A percentile compares a stretch with the other conserved stretches of the same genome.
These are phyloP conservation scores for Musa troglodytarum DNA, from an alignment of 176 grass and related monocot species.

Conservation along the genomic window DNA sequence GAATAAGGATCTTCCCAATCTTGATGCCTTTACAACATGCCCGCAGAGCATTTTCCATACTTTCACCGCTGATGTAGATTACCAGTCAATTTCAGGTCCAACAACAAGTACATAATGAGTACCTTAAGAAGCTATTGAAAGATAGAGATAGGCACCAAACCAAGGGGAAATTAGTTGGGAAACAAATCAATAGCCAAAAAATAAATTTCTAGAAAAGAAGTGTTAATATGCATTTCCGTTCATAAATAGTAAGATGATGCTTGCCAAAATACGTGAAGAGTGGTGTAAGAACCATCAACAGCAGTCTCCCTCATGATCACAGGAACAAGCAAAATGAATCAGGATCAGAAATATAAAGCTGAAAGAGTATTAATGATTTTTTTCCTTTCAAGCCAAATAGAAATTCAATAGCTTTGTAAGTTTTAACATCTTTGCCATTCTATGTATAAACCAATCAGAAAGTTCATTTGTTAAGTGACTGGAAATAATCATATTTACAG, in stretches of 20 bases:
- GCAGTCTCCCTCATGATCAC: no score
- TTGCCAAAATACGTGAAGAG: no score
- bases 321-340: no score
- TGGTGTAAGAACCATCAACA: no score
- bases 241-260: no score
- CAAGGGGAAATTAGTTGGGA: neutral
- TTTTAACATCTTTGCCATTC: neutral
- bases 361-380: neutral
- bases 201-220: no score
- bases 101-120: conserved; percentile 2
- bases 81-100: neutral
- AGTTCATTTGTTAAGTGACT: neutral
- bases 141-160: neutral
- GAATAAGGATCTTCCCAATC: conserved; percentile 87
- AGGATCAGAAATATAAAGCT: no score
- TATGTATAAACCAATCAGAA: neutral
- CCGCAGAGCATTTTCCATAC: conserved; percentile 78
- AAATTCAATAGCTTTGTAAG: neutral
- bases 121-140: neutral
- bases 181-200: no score
- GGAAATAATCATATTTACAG: neutral
- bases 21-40: conserved; percentile 83
- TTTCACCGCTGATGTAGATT: conserved; percentile 53
- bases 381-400: neutral
- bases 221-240: no score